A percentile compares a stretch with the other conserved stretches of the same genome.
These are phyloP conservation scores for Coemansia sp. DNA, from an alignment of 192 early-diverging fungal species.

Conservation along the genomic window DNA sequence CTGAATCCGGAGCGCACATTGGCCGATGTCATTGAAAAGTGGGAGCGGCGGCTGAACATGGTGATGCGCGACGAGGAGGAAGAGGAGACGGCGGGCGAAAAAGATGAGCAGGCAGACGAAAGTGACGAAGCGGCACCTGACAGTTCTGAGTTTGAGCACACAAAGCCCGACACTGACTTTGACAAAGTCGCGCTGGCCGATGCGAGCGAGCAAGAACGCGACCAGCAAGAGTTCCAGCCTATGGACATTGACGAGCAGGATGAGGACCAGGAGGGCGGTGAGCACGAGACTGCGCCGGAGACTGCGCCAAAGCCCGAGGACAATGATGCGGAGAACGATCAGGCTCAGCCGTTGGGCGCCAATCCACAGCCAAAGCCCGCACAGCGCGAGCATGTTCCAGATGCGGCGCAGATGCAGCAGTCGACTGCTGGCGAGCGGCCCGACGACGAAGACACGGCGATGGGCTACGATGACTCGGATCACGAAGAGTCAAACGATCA, in stretches of 20 bases:
- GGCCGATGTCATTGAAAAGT: conserved; percentile 91
- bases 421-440: conserved; percentile 33
- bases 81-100: conserved; percentile 45
- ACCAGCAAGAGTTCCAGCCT: conserved; percentile 54
- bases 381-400: conserved; percentile 6
- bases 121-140: conserved; percentile 9
- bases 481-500: conserved; percentile 45
- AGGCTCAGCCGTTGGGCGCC: conserved; percentile 1
- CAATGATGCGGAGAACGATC: background rate
- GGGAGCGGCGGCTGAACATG: conserved; percentile 82
- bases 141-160: conserved; percentile 54
- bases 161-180: conserved; percentile 74
- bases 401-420: conserved; percentile 49
- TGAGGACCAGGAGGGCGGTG: background rate
- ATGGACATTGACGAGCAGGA: conserved; percentile 66
- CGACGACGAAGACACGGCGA: conserved; percentile 43
- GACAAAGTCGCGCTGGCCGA: conserved; percentile 63
- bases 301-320: background rate
- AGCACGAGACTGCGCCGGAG: background rate
- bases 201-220: conserved; percentile 61
- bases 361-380: conserved; percentile 15
- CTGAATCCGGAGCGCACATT: conserved; percentile 80
- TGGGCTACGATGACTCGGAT: background rate
- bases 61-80: conserved; percentile 67
- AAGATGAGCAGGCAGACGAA: conserved; percentile 24